phyloP scores from a whole-genome alignment of 1,284 basidiomycete species.

The Ceratobasidium sp. region DNA sequence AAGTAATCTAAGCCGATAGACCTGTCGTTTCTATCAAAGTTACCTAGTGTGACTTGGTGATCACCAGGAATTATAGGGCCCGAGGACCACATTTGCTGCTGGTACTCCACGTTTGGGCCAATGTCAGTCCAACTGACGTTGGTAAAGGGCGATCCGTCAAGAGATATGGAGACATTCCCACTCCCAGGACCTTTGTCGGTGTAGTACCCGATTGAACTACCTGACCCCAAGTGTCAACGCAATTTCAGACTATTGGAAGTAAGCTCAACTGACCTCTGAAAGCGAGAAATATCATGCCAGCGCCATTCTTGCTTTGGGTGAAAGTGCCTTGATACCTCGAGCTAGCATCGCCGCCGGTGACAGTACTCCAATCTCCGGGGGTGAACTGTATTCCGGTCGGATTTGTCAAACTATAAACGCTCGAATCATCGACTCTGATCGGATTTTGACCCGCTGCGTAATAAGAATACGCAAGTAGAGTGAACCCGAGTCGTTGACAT shows the following conservation, averaged over 20 bases:
- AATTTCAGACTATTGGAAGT: too few species aligned
- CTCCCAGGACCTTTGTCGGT: not conserved
- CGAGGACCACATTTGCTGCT: not conserved
- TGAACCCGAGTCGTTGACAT: too few species aligned
- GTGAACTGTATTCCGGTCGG: not conserved
- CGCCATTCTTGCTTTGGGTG: not conserved
- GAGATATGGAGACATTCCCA: not conserved
- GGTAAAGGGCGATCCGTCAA: not conserved
- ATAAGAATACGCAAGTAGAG: not conserved
- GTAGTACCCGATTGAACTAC: not conserved
- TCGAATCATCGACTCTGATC: not conserved
- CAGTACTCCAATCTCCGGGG: not conserved
- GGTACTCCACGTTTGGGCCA: not conserved
- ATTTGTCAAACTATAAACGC: not conserved
- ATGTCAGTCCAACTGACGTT: not conserved
- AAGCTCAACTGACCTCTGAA: not conserved
- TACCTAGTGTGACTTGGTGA: not conserved
- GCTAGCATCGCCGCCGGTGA: not conserved
- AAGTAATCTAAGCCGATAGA: conserved; percentile 1
- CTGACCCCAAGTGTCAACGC: not conserved
- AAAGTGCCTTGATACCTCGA: not conserved
- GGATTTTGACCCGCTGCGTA: not conserved
- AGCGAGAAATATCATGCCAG: not conserved
- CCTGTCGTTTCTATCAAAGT: not conserved
- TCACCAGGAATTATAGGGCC: not conserved